Percentiles rank a stretch among this genome's conserved stretches.
phyloP scores from a whole-genome alignment of 2,329 filamentous ascomycete genomes.

The Epichloe festucae region DNA sequence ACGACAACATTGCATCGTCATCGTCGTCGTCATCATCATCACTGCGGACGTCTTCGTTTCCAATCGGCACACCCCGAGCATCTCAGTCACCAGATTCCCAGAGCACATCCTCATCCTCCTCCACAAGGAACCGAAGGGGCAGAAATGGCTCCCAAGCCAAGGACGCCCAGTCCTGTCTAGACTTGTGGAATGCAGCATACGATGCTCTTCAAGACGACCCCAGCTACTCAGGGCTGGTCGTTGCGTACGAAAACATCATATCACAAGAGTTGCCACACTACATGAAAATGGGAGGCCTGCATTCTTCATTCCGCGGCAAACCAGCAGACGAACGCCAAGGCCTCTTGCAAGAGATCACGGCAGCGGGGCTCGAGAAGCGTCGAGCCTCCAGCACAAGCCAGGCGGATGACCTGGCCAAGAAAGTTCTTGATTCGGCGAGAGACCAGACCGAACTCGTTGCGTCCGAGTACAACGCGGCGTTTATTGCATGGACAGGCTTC shows the following conservation, averaged over 20 bases:
- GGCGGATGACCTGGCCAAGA: constrained; percentile 16
- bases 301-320: constrained; percentile 12
- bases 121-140: neutral
- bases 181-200: constrained; percentile 24
- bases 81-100: constrained; percentile 1
- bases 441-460: constrained; percentile 15
- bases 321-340: constrained; percentile 15
- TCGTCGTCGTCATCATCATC: neutral
- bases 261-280: constrained; percentile 21
- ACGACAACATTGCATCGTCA: neutral
- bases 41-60: neutral
- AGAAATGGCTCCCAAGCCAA: neutral
- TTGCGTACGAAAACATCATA: constrained; percentile 24
- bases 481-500: constrained; percentile 23
- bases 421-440: constrained; percentile 16
- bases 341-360: constrained; percentile 18
- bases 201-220: constrained; percentile 18
- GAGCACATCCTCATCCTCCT: neutral
- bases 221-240: constrained; percentile 17
- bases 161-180: constrained; percentile 10
- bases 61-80: neutral
- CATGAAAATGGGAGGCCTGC: constrained; percentile 17
- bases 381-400: constrained; percentile 16
- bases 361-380: constrained; percentile 17
- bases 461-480: constrained; percentile 15